phyloP scores from a whole-genome alignment of 305 asterid genomes.

The Striga hermonthica region DNA sequence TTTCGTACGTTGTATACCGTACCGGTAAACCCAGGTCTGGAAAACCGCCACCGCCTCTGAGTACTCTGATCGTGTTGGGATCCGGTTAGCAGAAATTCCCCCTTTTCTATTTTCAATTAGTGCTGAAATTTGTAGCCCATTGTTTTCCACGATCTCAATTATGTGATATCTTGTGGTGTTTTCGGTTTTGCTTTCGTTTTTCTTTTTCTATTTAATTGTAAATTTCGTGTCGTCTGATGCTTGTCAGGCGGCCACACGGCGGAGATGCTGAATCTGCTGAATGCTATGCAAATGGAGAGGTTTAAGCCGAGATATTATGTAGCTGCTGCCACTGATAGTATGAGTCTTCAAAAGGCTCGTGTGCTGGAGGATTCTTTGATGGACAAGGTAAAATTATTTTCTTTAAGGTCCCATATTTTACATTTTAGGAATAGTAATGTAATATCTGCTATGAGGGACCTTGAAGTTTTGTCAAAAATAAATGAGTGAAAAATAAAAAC shows the following conservation, averaged over 20 bases:
- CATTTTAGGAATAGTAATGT: background rate
- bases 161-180: too few species aligned
- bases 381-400: conserved; percentile 40
- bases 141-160: too few species aligned
- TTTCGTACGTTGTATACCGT: conserved; percentile 46
- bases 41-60: conserved; percentile 42
- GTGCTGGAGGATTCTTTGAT: conserved; percentile 59
- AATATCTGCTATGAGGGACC: background rate
- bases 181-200: too few species aligned
- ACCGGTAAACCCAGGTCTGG: conserved; percentile 40
- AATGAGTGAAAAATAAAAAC: conserved; percentile 1
- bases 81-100: conserved; percentile 50
- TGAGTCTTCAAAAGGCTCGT: conserved; percentile 89
- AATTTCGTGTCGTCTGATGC: conserved; percentile 21
- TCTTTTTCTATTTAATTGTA: background rate
- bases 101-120: too few species aligned
- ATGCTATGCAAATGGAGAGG: conserved; percentile 59
- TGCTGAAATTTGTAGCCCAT: too few species aligned
- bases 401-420: too few species aligned
- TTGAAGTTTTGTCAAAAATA: background rate
- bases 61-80: conserved; percentile 72
- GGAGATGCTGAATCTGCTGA: conserved; percentile 77
- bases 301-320: conserved; percentile 70
- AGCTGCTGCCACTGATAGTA: conserved; percentile 94
- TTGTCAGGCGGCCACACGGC: conserved; percentile 91